A percentile compares a stretch with the other conserved stretches of the same genome.
Evolutionary conservation across 306 rosid genomes (phyloP).

Genomic region (Betula pendula): DNA sequence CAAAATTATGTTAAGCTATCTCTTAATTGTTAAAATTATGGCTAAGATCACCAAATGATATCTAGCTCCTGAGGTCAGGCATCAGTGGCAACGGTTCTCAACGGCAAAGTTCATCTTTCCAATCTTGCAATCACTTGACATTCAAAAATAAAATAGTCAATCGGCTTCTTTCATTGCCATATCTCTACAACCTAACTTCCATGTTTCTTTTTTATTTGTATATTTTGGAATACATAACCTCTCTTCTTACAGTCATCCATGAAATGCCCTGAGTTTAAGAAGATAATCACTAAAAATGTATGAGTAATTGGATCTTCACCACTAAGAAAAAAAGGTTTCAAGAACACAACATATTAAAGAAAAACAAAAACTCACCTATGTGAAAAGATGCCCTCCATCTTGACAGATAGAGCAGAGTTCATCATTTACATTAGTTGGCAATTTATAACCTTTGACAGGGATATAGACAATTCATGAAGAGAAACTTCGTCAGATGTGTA

Average conservation of each 20-base stretch:
- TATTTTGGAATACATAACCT: not conserved
- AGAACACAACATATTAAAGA: not conserved
- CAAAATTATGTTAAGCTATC: no score
- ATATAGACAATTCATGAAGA: no score
- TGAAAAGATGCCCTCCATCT: slow-evolving; percentile 88
- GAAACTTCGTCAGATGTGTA: no score
- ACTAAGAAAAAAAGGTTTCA: not conserved
- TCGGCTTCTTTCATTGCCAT: not conserved
- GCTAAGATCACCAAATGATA: no score
- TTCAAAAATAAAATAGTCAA: not conserved
- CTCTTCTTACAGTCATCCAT: not conserved
- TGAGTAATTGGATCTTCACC: not conserved
- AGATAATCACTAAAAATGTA: not conserved
- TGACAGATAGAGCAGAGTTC: slow-evolving; percentile 80
- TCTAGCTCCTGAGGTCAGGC: no score
- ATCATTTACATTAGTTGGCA: slow-evolving; percentile 59
- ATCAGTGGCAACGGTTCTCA: no score
- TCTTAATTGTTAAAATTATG: no score
- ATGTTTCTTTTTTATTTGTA: no score
- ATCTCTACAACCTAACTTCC: not conserved
- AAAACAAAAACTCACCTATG: slow-evolving; percentile 48
- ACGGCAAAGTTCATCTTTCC: no score
- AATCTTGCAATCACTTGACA: no score
- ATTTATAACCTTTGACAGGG: slow-evolving; percentile 61
- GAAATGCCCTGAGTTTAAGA: not conserved